Percentiles rank a stretch among this genome's conserved stretches.
phyloP scores from a whole-genome alignment of 1,284 basidiomycete genomes.

The Cryptococcus wingfieldii region DNA sequence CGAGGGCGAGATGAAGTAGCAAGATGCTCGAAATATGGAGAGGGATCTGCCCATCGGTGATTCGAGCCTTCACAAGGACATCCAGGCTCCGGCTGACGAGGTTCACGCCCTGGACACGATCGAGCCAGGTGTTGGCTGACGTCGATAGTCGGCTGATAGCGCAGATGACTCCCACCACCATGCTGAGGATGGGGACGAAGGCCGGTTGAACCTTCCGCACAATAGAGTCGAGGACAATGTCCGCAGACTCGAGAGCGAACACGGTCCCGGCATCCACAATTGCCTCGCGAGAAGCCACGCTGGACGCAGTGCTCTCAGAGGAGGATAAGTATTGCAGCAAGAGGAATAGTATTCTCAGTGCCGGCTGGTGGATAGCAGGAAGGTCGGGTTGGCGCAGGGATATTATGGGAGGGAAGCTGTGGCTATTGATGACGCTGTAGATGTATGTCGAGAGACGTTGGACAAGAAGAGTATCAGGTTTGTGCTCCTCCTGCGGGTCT shows the following conservation, averaged over 20 bases:
- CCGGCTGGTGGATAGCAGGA: slow-evolving; percentile 70
- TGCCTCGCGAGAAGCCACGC: slow-evolving; percentile 17
- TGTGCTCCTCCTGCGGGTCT: slow-evolving; percentile 53
- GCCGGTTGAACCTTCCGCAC: slow-evolving; percentile 15
- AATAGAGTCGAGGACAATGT: slow-evolving; percentile 35
- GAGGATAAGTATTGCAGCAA: slow-evolving; percentile 54
- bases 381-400: slow-evolving; percentile 67
- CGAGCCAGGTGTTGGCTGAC: slow-evolving; percentile 58
- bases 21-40: slow-evolving; percentile 73
- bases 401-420: slow-evolving; percentile 66
- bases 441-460: slow-evolving; percentile 59
- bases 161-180: slow-evolving; percentile 36
- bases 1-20: slow-evolving; percentile 80
- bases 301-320: background rate
- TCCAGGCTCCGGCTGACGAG: slow-evolving; percentile 72
- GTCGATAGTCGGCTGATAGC: slow-evolving; percentile 26
- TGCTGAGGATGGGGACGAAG: slow-evolving; percentile 27
- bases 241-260: slow-evolving; percentile 38
- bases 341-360: slow-evolving; percentile 76
- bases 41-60: slow-evolving; percentile 26
- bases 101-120: slow-evolving; percentile 73
- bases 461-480: slow-evolving; percentile 11
- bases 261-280: slow-evolving; percentile 29
- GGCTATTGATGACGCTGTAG: slow-evolving; percentile 65
- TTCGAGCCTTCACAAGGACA: slow-evolving; percentile 59